Percentiles rank a stretch among this genome's conserved stretches.
These are phyloP conservation scores for Pseudocercospora macadamiae DNA, from an alignment of 2,329 filamentous ascomycete species.

Conservation along the genomic window DNA sequence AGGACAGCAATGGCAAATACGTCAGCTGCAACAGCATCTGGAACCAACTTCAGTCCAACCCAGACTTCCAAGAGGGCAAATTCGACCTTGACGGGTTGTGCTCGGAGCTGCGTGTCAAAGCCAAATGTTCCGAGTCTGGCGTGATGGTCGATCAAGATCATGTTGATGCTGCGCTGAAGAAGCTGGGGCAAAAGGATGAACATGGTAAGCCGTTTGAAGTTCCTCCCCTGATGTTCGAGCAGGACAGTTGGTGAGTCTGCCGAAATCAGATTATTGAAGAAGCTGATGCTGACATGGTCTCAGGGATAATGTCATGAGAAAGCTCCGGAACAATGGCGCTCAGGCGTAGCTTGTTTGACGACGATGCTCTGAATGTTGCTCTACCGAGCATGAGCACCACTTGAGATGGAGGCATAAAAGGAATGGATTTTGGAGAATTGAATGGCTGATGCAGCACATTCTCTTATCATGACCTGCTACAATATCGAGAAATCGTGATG, in stretches of 20 bases:
- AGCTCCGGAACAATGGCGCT: slow-evolving; percentile 17
- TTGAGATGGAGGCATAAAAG: neutral
- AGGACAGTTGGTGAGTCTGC: slow-evolving; percentile 23
- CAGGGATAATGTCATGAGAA: slow-evolving; percentile 21
- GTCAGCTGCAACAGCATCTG: slow-evolving; percentile 91
- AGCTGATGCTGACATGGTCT: neutral
- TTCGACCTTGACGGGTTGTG: slow-evolving; percentile 94
- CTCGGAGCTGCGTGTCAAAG: slow-evolving; percentile 90
- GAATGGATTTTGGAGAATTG: neutral
- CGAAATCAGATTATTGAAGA: neutral
- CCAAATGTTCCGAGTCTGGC: slow-evolving; percentile 88
- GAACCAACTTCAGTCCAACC: slow-evolving; percentile 86
- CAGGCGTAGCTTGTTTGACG: too few relatives aligned
- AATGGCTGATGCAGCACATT: slow-evolving; percentile 5
- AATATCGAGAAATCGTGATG: neutral
- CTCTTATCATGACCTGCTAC: slow-evolving; percentile 14
- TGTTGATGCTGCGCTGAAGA: slow-evolving; percentile 67
- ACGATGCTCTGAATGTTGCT: too few relatives aligned
- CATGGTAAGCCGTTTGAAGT: slow-evolving; percentile 14
- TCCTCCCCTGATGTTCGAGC: slow-evolving; percentile 20
- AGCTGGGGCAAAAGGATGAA: slow-evolving; percentile 41
- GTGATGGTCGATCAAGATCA: slow-evolving; percentile 88
- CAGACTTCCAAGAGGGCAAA: slow-evolving; percentile 85
- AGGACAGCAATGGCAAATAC: slow-evolving; percentile 54
- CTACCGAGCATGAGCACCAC: too few relatives aligned